Evolutionary conservation across 768 basidiomycete species (phyloP).

Genomic region (Naematelia encephala): DNA sequence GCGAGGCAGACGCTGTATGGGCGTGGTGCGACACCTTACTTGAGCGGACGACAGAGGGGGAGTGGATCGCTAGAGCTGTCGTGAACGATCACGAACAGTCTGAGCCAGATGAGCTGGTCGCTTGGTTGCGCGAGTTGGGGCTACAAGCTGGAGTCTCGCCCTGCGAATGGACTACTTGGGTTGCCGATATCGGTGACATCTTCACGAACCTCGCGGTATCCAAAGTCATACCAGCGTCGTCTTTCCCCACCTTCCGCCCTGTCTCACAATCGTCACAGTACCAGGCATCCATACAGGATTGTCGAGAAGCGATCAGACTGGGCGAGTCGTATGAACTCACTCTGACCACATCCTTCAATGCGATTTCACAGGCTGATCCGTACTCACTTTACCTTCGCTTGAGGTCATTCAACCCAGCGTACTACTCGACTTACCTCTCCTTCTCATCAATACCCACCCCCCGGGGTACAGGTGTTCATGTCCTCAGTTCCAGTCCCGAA

Average conservation of each 20-base stretch:
- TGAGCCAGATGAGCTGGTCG: conserved; percentile 16
- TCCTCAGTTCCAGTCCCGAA: conserved; percentile 86
- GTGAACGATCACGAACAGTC: conserved; percentile 6
- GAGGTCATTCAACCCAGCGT: conserved; percentile 76
- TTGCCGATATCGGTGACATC: neutral
- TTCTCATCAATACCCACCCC: conserved; percentile 39
- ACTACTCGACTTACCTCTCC: conserved; percentile 70
- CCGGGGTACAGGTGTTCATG: conserved; percentile 50
- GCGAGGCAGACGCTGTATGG: conserved; percentile 45
- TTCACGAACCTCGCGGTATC: neutral
- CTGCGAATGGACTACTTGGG: conserved; percentile 15
- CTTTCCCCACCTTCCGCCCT: conserved; percentile 37
- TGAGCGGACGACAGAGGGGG: conserved; percentile 32
- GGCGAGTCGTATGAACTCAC: conserved; percentile 95
- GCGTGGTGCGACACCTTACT: conserved; percentile 39
- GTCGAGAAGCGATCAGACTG: conserved; percentile 69
- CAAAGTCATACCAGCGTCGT: neutral
- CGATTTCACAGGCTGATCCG: conserved; percentile 50
- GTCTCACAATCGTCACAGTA: conserved; percentile 53
- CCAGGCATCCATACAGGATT: conserved; percentile 63
- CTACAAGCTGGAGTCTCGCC: conserved; percentile 15
- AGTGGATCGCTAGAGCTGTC: conserved; percentile 41
- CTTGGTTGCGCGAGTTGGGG: conserved; percentile 29
- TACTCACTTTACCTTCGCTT: conserved; percentile 54
- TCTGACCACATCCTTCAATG: conserved; percentile 61